Base-by-base conservation (phyloP, 129 eudicot species). In the Heracleum sosnowskyi region DNA sequence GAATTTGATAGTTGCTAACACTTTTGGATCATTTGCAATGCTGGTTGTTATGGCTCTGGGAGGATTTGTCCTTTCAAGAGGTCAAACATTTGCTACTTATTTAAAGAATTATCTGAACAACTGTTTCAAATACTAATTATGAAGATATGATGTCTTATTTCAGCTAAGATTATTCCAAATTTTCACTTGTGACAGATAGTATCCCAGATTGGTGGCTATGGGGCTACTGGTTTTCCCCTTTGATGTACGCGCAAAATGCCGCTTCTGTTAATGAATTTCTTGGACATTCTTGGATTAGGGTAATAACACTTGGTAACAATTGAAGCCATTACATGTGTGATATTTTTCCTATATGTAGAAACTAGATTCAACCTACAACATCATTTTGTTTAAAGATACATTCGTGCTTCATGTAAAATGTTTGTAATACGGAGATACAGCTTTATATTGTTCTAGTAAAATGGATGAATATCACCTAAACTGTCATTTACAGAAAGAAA, bases 171-270 rank as follows among this genome's bases (percentile, higher is more conserved):
- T 47, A 60, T 76, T 13, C 41, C 44, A 78, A 45, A 24, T 79
- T 55, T 75, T 63, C 76, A 28, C 35, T 37, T 80, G 78, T 75
- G 80, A 72, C 86, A 91, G 93, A 87, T 82, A 88, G 93, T 90
- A 92, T 92, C 75, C 97, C 97, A 28, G 60, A 84, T 72, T 94
- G 98, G 98, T 94, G 98, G 98, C 91, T 94, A 12, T 94, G 98
- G 98, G 98, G 98, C 86, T 91, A 94, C 78, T 94, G 98, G 98
- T 73, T 90, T 84, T 94, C 98, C 68, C 98, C 98, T 55, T 85
- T 94, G 86, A 94, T 91, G 98, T 94, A 94, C 83, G 97, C 97
- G 44, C 97, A 91, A 81, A 94, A 87, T 83, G 98, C 97, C 72
- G 90, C 91, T 88, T 89, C 96, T 0, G 97, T 91, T 5, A 94